Base-by-base conservation (phyloP, 2,329 filamentous ascomycete genomes). In the Capronia americana region DNA sequence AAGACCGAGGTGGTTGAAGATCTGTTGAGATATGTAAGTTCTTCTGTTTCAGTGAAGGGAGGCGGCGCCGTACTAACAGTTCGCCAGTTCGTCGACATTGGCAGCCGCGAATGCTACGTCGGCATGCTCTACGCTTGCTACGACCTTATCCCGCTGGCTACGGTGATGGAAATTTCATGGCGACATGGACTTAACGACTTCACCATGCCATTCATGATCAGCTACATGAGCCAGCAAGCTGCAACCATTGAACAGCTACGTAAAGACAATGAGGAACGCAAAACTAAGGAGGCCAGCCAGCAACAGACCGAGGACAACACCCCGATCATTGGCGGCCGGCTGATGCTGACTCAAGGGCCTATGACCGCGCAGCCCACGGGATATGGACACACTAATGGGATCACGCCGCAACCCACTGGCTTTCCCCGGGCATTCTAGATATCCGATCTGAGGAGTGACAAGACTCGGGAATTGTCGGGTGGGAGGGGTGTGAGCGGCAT, bases 141-240 rank as follows among this genome's bases (percentile, higher is more conserved):
- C 81, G 95, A 98, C 66, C 90, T 99, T 69, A 93, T 99, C 73
- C 92, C 92, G 20, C 90, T 96, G 3, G 93, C 98, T 76, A 85
- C 96, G 60, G 90, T 99, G 66, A 87, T 99, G 79, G 95, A 99
- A 83, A 87, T 99, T 65, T 98, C 95, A 66, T 99, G 95, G 95
- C 94, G 95, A 74, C 86, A 97, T 77, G 92, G 93, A 67, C 90
- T 99, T 46, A 88, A 90, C 74, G 95, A 99, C 83, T 99, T 97
- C 82, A 96, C 93, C 56, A 99, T 99, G 96, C 95, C 95, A 20
- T 99, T 96, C 85, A 96, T 99, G 92, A 98, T 99, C 87, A 99
- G 98, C 83, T 91, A 96, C 83, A 85, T 99, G 70, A 88, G 90
- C 73, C 93, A 97, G 80, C 93, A 98, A 81, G 93, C 92, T 46